Base-by-base conservation (phyloP, 2,329 filamentous ascomycete genomes). In the Lanzia echinophila region DNA sequence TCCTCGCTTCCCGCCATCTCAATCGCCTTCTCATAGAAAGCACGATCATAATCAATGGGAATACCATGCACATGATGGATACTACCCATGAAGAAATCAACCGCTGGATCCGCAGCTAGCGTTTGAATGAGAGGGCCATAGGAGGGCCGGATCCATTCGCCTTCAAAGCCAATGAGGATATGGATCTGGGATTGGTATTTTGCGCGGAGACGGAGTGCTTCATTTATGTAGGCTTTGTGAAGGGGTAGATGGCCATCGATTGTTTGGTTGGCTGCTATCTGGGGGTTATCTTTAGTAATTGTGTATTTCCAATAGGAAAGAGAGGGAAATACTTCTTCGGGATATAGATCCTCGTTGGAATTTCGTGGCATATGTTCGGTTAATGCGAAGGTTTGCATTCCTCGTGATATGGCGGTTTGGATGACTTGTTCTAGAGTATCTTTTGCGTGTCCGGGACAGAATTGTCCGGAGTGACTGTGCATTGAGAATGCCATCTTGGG, bases 401-500 rank as follows among this genome's bases (percentile, higher is more conserved):
- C 85, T 57, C 86, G 78, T 46, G 77, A 71, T 62, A 97, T 89
- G 60, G 92, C 92, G 12, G 84, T 80, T 66, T 84, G 80, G 63
- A 97, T 76, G 47, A 97, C 82, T 60, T 90, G 84, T 70, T 97
- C 92, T 10, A 99, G 80, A 19, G 83, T 79, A 68, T 95, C 83
- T 67, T 86, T 83, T 48, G 94, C 94, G 74, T 99, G 94, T 63
- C 86, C 83, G 10, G 85, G 85, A 74, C 94, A 99, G 75, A 99
- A 99, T 70, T 99, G 89, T 59, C 94, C 94, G 36, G 94, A 97
- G 73, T 99, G 94, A 67, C 90, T 95, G 72, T 99, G 94, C 76
- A 97, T 95, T 4, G 94, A 95, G 74, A 95, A 96, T 1, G 92
- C 91, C 94, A 97, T 97, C 22, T n/a, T 44, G 47, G 13, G 22